Percentiles rank a stretch among this genome's conserved stretches.
These are phyloP conservation scores for Castanea crenata DNA, from an alignment of 306 rosid genomes.

Conservation along the genomic window DNA sequence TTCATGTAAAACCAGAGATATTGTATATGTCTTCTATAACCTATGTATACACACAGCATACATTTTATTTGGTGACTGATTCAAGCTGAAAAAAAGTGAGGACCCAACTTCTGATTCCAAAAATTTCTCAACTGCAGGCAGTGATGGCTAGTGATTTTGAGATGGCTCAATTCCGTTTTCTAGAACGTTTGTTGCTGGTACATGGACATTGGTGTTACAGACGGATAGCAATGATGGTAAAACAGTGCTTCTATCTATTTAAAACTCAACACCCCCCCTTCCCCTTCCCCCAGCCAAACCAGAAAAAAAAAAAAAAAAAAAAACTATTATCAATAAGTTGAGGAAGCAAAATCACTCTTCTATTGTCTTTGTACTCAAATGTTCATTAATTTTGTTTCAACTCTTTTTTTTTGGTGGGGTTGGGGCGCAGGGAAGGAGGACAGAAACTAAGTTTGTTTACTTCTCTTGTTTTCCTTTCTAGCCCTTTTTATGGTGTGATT, in stretches of 20 bases:
- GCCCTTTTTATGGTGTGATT: background rate
- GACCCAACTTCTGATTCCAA: conserved; percentile 17
- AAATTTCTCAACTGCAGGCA: conserved; percentile 52
- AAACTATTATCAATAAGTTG: background rate
- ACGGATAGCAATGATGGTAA: conserved; percentile 89
- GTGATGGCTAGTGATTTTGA: conserved; percentile 94
- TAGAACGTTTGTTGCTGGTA: conserved; percentile 83
- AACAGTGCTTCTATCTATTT: conserved; percentile 24
- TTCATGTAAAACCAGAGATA: background rate
- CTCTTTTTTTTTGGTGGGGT: background rate
- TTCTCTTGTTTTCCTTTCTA: background rate
- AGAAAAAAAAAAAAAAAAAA: background rate
- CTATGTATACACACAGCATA: too few relatives aligned
- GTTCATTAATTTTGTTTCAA: background rate
- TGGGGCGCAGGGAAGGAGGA: background rate
- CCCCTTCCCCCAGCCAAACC: background rate
- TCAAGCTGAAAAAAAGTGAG: background rate
- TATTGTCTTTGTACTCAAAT: background rate
- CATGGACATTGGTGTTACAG: conserved; percentile 97
- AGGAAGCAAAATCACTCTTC: background rate
- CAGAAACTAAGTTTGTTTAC: background rate
- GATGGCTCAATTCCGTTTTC: conserved; percentile 71
- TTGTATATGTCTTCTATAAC: background rate
- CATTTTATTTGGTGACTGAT: background rate
- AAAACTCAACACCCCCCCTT: background rate